A percentile compares a stretch with the other conserved stretches of the same genome.
phyloP scores from a whole-genome alignment of 2,329 filamentous ascomycete genomes.

The Whalleya microplaca region DNA sequence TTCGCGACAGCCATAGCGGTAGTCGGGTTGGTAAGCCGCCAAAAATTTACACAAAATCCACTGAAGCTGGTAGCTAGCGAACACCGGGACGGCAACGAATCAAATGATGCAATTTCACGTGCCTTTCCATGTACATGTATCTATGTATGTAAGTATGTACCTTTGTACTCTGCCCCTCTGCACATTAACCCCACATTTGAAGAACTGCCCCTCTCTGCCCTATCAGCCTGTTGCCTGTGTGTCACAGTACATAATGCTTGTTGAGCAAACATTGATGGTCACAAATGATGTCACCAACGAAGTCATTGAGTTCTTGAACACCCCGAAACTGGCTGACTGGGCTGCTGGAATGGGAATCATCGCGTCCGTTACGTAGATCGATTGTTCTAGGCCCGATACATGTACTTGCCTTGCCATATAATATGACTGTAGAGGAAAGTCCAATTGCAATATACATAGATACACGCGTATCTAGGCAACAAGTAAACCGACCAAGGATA shows the following conservation, averaged over 20 bases:
- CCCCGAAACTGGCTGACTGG: not conserved
- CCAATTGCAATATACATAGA: too few relatives aligned
- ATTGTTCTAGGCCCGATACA: too few relatives aligned
- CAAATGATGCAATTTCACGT: conserved; percentile 21
- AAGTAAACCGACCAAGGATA: too few relatives aligned
- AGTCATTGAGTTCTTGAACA: not conserved
- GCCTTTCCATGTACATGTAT: not conserved
- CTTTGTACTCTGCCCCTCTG: not conserved
- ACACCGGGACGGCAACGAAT: conserved; percentile 2
- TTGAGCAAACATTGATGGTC: not conserved
- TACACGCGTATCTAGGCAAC: too few relatives aligned
- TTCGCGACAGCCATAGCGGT: conserved; percentile 20
- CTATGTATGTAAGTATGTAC: not conserved
- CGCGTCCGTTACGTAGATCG: too few relatives aligned
- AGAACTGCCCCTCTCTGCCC: too few relatives aligned
- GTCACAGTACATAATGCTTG: too few relatives aligned
- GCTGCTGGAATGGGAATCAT: too few relatives aligned
- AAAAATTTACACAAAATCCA: conserved; percentile 6
- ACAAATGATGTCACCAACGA: conserved; percentile 9
- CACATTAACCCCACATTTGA: not conserved
- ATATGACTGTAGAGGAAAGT: too few relatives aligned
- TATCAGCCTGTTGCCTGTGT: too few relatives aligned
- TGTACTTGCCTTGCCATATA: too few relatives aligned
- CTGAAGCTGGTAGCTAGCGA: not conserved
- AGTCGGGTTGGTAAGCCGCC: conserved; percentile 25